phyloP scores from a whole-genome alignment of 257 asterid species.

The Salvia miltiorrhiza region DNA sequence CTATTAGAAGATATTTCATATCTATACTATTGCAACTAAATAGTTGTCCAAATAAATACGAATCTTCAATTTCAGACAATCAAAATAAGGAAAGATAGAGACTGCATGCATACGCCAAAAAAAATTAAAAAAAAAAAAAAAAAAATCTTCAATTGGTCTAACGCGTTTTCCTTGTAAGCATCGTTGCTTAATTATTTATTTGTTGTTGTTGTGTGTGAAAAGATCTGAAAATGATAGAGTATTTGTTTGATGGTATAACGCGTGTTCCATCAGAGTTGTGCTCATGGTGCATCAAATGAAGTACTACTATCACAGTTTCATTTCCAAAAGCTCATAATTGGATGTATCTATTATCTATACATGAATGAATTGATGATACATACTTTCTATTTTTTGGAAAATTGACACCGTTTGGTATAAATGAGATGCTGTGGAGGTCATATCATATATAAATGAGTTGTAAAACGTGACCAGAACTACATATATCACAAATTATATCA shows the following conservation, averaged over 20 bases:
- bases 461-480: too few species aligned
- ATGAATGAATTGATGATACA: not conserved
- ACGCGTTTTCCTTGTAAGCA: too few species aligned
- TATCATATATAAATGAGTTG: too few species aligned
- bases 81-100: not conserved
- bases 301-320: not conserved
- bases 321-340: not conserved
- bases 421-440: too few species aligned
- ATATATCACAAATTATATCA: too few species aligned
- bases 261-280: not conserved
- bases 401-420: too few species aligned
- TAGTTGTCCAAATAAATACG: not conserved
- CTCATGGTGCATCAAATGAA: not conserved
- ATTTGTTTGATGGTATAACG: not conserved
- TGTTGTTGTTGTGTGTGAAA: too few species aligned
- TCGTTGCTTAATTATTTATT: too few species aligned
- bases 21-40: not conserved
- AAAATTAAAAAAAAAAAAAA: too few species aligned
- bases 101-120: not conserved
- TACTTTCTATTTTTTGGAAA: too few species aligned
- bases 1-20: not conserved
- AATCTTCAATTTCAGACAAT: not conserved
- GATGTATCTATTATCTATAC: not conserved
- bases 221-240: too few species aligned
- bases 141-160: not conserved